A percentile compares a stretch with the other conserved stretches of the same genome.
These are phyloP conservation scores for Apiospora sp. DNA, from an alignment of 2,329 filamentous ascomycete genomes.

Conservation along the genomic window DNA sequence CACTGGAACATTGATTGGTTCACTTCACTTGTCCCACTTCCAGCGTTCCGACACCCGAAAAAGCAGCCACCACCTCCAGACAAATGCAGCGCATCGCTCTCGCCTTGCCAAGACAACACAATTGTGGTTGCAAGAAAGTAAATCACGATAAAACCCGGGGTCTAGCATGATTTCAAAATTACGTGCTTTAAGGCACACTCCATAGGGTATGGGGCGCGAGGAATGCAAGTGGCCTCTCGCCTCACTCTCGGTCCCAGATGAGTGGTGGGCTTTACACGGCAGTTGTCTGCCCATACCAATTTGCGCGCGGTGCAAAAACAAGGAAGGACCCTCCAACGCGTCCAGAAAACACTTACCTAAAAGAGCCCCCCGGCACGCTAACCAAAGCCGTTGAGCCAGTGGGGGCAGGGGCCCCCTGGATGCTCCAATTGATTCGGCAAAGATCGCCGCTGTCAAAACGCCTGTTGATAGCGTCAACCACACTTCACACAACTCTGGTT, in stretches of 20 bases:
- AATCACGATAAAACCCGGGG: neutral
- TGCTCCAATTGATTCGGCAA: neutral
- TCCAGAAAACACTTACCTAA: neutral
- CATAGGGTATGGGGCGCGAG: neutral
- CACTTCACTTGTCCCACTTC: neutral
- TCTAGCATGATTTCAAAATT: neutral
- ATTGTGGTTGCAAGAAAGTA: neutral
- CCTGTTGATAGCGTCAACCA: neutral
- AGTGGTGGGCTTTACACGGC: neutral
- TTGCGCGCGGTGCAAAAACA: neutral
- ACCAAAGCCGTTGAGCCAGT: neutral
- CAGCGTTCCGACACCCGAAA: neutral
- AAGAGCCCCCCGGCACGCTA: neutral
- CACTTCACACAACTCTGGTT: neutral
- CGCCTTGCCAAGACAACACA: neutral
- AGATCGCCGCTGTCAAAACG: neutral
- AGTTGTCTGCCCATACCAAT: neutral
- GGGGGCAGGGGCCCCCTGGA: neutral
- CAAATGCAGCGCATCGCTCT: neutral
- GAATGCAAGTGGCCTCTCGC: neutral
- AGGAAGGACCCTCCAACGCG: neutral
- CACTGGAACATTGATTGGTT: neutral
- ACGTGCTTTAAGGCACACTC: neutral
- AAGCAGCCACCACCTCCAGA: no score
- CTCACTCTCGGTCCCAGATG: neutral